Conservation (phyloP, 257 asterid species). For the Knoxia roxburghii region DNA sequence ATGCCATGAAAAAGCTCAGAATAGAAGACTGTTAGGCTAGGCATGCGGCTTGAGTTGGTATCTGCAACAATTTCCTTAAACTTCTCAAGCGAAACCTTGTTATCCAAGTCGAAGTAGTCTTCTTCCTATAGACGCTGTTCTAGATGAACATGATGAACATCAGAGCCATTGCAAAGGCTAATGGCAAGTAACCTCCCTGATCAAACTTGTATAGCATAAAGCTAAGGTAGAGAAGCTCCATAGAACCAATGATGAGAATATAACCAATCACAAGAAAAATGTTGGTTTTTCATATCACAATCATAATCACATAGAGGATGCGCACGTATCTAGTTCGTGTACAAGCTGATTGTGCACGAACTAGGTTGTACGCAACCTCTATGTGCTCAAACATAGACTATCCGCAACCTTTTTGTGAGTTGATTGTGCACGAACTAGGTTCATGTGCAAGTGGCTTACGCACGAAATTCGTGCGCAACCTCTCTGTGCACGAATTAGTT, state of each 20-base stretch:
- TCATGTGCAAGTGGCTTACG: too few species aligned
- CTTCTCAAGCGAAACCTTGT: slow-evolving; percentile 39
- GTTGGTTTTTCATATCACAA: slow-evolving; percentile 65
- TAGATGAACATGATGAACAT: slow-evolving; percentile 43
- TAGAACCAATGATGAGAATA: slow-evolving; percentile 24
- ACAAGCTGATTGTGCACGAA: too few species aligned
- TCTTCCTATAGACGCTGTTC: slow-evolving; percentile 42
- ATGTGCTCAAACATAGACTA: too few species aligned
- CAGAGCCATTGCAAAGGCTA: slow-evolving; percentile 34
- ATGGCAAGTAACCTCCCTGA: slow-evolving; percentile 52
- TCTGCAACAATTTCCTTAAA: too few species aligned
- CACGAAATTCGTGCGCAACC: too few species aligned
- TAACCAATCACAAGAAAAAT: too few species aligned
- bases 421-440: too few species aligned
- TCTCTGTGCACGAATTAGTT: too few species aligned
- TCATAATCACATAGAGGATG: too few species aligned
- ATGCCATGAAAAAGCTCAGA: slow-evolving; percentile 61
- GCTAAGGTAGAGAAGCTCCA: slow-evolving; percentile 41
- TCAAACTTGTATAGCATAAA: slow-evolving; percentile 48
- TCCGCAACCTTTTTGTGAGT: too few species aligned
- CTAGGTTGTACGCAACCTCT: too few species aligned
- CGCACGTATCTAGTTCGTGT: too few species aligned
- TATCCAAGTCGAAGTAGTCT: slow-evolving; percentile 38
- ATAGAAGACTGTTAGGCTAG: slow-evolving; percentile 52
- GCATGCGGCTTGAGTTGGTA: slow-evolving; percentile 24